These are phyloP conservation scores for Shiraia sp. DNA, from an alignment of 2,329 filamentous ascomycete species.

Conservation along the genomic window DNA sequence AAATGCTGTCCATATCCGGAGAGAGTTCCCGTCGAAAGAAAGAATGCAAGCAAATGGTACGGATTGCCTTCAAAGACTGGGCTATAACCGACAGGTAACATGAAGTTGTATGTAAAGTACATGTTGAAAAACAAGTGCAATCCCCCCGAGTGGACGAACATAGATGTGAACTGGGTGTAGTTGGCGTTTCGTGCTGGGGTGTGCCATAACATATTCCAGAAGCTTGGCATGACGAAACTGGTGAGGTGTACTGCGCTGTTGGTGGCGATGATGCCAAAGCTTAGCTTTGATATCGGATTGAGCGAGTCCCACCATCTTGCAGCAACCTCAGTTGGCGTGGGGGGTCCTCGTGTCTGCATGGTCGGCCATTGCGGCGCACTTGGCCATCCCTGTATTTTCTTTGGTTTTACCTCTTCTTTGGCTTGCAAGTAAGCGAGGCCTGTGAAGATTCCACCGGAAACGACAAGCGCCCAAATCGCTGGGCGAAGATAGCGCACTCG, in stretches of 20 bases:
- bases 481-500: slow-evolving; percentile 32
- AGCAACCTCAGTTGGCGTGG: slow-evolving; percentile 32
- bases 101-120: slow-evolving; percentile 37
- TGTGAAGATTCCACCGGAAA: slow-evolving; percentile 34
- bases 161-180: slow-evolving; percentile 35
- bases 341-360: slow-evolving; percentile 16
- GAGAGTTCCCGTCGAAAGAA: slow-evolving; percentile 33
- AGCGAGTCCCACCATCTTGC: slow-evolving; percentile 27
- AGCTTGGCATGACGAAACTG: slow-evolving; percentile 23
- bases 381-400: slow-evolving; percentile 16
- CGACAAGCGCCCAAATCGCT: slow-evolving; percentile 30
- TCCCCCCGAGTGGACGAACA: slow-evolving; percentile 25
- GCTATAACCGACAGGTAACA: slow-evolving; percentile 34
- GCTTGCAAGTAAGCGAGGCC: slow-evolving; percentile 35
- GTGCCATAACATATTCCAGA: slow-evolving; percentile 37
- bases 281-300: slow-evolving; percentile 33
- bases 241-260: slow-evolving; percentile 33
- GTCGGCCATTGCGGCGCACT: slow-evolving; percentile 20
- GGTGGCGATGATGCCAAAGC: slow-evolving; percentile 31
- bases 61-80: slow-evolving; percentile 35
- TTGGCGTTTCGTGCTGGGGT: slow-evolving; percentile 33
- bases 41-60: slow-evolving; percentile 35
- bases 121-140: slow-evolving; percentile 31
- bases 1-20: slow-evolving; percentile 37
- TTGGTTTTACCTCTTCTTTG: slow-evolving; percentile 25